Evolutionary conservation across 306 rosid species (phyloP).

Genomic region (Vachellia pachyceras): DNA sequence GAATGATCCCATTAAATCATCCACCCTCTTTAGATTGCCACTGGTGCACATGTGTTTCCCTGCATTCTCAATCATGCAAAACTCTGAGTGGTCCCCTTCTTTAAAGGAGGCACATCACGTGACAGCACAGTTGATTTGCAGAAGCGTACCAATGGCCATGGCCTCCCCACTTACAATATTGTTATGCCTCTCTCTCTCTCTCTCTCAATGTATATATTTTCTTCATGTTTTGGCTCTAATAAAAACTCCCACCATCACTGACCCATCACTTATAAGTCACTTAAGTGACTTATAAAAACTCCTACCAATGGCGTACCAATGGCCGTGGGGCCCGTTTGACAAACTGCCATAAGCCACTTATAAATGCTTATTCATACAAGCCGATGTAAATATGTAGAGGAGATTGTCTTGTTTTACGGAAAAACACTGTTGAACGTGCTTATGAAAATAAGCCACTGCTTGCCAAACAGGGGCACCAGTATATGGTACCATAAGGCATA

Average conservation of each 20-base stretch:
- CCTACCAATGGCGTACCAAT: too few relatives aligned
- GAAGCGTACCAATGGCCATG: slow-evolving; percentile 40
- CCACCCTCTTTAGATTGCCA: slow-evolving; percentile 44
- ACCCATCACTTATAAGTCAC: too few relatives aligned
- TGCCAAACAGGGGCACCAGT: too few relatives aligned
- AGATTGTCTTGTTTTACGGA: too few relatives aligned
- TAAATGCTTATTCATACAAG: too few relatives aligned
- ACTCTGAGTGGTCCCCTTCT: slow-evolving; percentile 75
- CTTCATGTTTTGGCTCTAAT: slow-evolving; percentile 23
- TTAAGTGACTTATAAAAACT: too few relatives aligned
- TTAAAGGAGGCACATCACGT: slow-evolving; percentile 73
- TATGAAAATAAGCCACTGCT: too few relatives aligned
- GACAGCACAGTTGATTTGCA: slow-evolving; percentile 49
- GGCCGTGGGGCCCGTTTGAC: too few relatives aligned
- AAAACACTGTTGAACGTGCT: too few relatives aligned
- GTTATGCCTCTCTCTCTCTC: slow-evolving; percentile 27
- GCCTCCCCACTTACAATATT: slow-evolving; percentile 42
- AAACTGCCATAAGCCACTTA: too few relatives aligned
- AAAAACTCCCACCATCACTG: slow-evolving; percentile 35
- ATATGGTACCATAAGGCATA: slow-evolving; percentile 7
- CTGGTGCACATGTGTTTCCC: slow-evolving; percentile 78
- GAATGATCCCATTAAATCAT: slow-evolving; percentile 44
- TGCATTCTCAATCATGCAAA: slow-evolving; percentile 75
- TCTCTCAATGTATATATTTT: slow-evolving; percentile 28
- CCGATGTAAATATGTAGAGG: too few relatives aligned